A percentile compares a stretch with the other conserved stretches of the same genome.
These are phyloP conservation scores for Halocafeteria seosinensis DNA, from an alignment of 108 stramenopile genomes.

Conservation along the genomic window DNA sequence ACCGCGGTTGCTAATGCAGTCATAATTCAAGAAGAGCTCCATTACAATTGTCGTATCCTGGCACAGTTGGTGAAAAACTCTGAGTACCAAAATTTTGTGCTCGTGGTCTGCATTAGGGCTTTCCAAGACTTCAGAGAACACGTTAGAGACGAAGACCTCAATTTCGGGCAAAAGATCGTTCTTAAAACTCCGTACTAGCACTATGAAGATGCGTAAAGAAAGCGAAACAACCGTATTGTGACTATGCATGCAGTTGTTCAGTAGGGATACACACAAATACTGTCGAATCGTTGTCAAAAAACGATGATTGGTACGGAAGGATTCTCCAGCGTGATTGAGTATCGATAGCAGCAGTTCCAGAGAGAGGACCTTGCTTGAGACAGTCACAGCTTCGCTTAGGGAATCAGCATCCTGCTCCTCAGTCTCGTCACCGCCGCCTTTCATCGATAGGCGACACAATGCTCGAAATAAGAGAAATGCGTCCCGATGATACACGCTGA, in stretches of 20 bases:
- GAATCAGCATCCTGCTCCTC: no score
- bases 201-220: slow-evolving; percentile 74
- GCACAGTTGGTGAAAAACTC: slow-evolving; percentile 69
- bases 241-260: slow-evolving; percentile 75
- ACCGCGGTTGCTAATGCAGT: slow-evolving; percentile 62
- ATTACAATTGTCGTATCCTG: slow-evolving; percentile 60
- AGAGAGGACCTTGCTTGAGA: slow-evolving; percentile 68
- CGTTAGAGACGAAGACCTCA: slow-evolving; percentile 90
- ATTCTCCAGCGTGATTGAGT: slow-evolving; percentile 45
- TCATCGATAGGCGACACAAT: slow-evolving; percentile 78
- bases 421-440: no score
- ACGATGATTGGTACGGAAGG: slow-evolving; percentile 44
- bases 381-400: slow-evolving; percentile 54
- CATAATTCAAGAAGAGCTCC: slow-evolving; percentile 93
- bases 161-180: slow-evolving; percentile 73
- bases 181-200: slow-evolving; percentile 66
- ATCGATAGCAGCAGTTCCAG: slow-evolving; percentile 77
- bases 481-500: no score
- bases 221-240: slow-evolving; percentile 65
- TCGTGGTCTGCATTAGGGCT: slow-evolving; percentile 69
- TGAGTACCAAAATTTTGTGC: slow-evolving; percentile 76
- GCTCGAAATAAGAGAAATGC: slow-evolving; percentile 79
- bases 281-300: slow-evolving; percentile 72
- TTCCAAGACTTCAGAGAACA: slow-evolving; percentile 89
- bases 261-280: slow-evolving; percentile 68